Evolutionary conservation across 768 basidiomycete genomes (phyloP).

Genomic region (Rubroboletus pulcherrimus): DNA sequence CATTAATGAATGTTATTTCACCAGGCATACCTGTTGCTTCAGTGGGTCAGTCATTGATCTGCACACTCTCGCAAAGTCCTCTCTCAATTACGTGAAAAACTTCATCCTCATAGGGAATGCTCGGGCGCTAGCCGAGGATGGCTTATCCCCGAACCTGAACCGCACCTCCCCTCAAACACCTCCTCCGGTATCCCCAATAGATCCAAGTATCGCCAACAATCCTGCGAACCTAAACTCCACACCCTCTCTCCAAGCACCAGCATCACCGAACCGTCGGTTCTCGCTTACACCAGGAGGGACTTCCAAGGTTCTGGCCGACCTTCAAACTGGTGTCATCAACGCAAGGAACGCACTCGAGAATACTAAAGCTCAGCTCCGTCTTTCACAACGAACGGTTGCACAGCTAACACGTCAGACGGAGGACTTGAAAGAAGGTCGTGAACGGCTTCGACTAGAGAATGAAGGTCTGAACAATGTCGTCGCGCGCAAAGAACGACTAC

Average conservation of each 20-base stretch:
- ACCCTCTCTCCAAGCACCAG: slow-evolving; percentile 39
- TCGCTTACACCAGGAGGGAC: slow-evolving; percentile 75
- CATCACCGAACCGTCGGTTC: slow-evolving; percentile 50
- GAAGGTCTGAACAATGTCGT: slow-evolving; percentile 88
- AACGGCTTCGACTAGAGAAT: slow-evolving; percentile 78
- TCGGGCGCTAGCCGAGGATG: slow-evolving; percentile 76
- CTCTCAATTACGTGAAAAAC: slow-evolving; percentile 13
- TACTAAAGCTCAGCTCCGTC: slow-evolving; percentile 74
- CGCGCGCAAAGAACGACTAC: slow-evolving; percentile 76
- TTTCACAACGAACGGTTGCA: slow-evolving; percentile 80
- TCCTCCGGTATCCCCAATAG: slow-evolving; percentile 32
- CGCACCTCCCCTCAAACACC: slow-evolving; percentile 32
- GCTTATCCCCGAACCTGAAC: slow-evolving; percentile 35
- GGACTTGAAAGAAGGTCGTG: slow-evolving; percentile 83
- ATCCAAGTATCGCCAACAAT: slow-evolving; percentile 30
- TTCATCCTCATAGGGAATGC: slow-evolving; percentile 62
- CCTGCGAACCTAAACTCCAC: slow-evolving; percentile 34
- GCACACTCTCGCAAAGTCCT: background rate
- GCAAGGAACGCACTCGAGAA: slow-evolving; percentile 82
- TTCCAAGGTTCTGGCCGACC: slow-evolving; percentile 82
- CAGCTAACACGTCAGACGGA: slow-evolving; percentile 83
- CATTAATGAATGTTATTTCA: slow-evolving; percentile 24
- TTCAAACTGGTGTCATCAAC: slow-evolving; percentile 79
- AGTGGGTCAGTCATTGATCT: slow-evolving; percentile 54
- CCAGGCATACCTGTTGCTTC: slow-evolving; percentile 74